Evolutionary conservation across 306 rosid genomes (phyloP).

Genomic region (Citrullus colocynthis): DNA sequence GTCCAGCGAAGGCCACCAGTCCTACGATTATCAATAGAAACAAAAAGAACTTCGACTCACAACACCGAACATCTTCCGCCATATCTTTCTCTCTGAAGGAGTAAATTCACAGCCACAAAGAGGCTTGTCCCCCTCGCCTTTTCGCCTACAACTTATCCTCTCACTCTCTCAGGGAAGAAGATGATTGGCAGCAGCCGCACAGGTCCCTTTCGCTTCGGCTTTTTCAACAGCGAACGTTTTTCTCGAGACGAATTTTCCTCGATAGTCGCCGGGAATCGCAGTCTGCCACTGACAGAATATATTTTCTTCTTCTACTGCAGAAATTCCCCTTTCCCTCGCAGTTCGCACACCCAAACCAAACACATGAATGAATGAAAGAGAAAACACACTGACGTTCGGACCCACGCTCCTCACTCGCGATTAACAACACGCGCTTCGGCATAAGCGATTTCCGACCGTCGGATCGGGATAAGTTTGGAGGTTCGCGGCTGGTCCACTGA

Average conservation of each 20-base stretch:
- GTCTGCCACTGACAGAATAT: background rate
- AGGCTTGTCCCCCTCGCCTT: background rate
- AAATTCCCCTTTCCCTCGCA: background rate
- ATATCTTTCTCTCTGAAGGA: constrained; percentile 9
- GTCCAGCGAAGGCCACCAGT: constrained; percentile 71
- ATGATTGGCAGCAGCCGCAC: background rate
- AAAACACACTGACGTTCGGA: background rate
- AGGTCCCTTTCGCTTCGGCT: background rate
- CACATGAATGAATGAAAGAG: background rate
- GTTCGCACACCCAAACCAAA: background rate
- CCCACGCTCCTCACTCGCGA: background rate
- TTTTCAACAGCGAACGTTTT: background rate
- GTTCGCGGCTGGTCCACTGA: background rate
- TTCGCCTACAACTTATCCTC: background rate
- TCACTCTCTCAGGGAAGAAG: background rate
- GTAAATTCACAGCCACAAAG: background rate
- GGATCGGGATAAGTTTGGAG: background rate
- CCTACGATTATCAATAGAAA: constrained; percentile 42
- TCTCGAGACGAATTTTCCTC: background rate
- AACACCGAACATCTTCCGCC: constrained; percentile 54
- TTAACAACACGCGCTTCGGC: background rate
- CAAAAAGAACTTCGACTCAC: constrained; percentile 44
- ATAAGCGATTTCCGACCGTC: background rate
- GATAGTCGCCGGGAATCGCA: background rate
- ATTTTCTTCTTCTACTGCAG: background rate